Evolutionary conservation across 164 flowering plant genomes (phyloP).

Genomic region (Nymphaea thermarum): DNA sequence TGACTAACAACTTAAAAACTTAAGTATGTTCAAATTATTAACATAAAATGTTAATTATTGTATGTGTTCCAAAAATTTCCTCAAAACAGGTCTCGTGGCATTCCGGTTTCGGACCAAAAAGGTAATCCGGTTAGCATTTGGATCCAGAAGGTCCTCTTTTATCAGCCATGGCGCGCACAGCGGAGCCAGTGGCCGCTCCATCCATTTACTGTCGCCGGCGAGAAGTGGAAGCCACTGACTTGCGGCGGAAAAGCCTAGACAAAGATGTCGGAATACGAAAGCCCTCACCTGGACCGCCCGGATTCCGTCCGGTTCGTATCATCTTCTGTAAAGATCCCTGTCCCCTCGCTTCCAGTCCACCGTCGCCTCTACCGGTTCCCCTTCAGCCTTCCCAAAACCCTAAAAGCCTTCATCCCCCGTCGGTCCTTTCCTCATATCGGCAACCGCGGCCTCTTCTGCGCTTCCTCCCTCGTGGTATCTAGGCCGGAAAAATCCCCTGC

Average conservation of each 20-base stretch:
- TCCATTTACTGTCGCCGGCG: too few relatives aligned
- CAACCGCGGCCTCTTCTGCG: constrained; percentile 18
- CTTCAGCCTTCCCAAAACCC: constrained; percentile 15
- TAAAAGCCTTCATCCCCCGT: constrained; percentile 3
- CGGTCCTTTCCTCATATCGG: constrained; percentile 26
- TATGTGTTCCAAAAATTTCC: too few relatives aligned
- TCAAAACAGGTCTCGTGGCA: too few relatives aligned
- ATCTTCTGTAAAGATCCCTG: constrained; percentile 29
- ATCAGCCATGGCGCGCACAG: too few relatives aligned
- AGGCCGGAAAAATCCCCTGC: constrained; percentile 7
- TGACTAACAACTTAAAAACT: too few relatives aligned
- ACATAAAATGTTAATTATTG: too few relatives aligned
- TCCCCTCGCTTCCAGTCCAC: constrained; percentile 13
- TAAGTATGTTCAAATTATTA: too few relatives aligned
- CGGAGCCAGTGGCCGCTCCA: too few relatives aligned
- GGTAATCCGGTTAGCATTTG: too few relatives aligned
- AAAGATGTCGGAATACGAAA: constrained; percentile 28
- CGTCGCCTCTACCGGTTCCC: constrained; percentile 12
- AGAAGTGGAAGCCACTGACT: too few relatives aligned
- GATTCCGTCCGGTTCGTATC: constrained; percentile 23
- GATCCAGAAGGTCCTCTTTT: too few relatives aligned
- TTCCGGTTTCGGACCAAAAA: too few relatives aligned
- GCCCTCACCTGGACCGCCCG: neutral
- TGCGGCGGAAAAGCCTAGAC: neutral
- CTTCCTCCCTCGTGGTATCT: constrained; percentile 19